A percentile compares a stretch with the other conserved stretches of the same genome.
Conservation (phyloP, 495 filamentous ascomycete species). For the Penicillium chermesinum region DNA sequence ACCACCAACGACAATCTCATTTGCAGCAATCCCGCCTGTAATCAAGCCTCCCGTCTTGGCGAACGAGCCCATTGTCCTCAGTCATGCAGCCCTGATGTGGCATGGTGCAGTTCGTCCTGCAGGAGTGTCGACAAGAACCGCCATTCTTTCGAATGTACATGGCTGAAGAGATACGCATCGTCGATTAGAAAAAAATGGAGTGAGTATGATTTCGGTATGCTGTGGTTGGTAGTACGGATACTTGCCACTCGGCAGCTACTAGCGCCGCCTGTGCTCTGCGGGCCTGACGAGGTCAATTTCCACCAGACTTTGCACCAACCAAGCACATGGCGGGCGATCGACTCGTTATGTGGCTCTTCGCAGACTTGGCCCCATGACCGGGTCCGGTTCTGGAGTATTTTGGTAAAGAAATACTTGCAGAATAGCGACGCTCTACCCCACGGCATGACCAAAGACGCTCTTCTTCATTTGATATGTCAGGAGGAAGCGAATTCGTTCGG, state of each 20-base stretch:
- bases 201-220: conserved; percentile 39
- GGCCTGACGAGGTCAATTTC: no score
- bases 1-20: conserved; percentile 16
- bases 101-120: conserved; percentile 30
- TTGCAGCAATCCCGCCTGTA: conserved; percentile 36
- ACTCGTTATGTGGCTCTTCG: conserved; percentile 30
- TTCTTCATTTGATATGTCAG: conserved; percentile 32
- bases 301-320: conserved; percentile 9
- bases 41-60: conserved; percentile 8
- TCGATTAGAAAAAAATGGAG: conserved; percentile 30
- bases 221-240: conserved; percentile 38
- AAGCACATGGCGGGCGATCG: conserved; percentile 28
- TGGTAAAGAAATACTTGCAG: conserved; percentile 37
- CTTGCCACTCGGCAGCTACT: conserved; percentile 23
- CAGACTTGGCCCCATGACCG: conserved; percentile 34
- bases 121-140: conserved; percentile 19
- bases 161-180: conserved; percentile 27
- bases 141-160: conserved; percentile 35
- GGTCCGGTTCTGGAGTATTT: conserved; percentile 24
- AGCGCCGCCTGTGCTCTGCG: background rate
- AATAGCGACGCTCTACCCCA: conserved; percentile 20
- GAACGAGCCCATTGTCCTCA: conserved; percentile 21
- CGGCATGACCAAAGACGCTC: conserved; percentile 12
- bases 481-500: conserved; percentile 42
- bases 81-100: conserved; percentile 27